Conservation (phyloP, 2,329 filamentous ascomycete species). For the Paecilomyces niveus region DNA sequence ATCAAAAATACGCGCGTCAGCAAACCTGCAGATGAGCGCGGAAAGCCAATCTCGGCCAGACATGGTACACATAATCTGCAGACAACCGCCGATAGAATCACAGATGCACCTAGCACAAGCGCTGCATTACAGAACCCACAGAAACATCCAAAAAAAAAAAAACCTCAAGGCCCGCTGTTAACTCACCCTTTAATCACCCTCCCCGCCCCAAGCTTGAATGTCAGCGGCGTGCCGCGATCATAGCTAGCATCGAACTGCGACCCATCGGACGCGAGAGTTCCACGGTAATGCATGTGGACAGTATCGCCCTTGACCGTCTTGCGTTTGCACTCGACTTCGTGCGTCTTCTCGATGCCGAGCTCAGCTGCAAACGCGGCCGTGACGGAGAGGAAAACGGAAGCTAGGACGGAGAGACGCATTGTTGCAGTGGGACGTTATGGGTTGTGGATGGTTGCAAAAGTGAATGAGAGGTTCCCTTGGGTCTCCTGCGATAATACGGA, state of each 20-base stretch:
- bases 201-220: constrained; percentile 70
- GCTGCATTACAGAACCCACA: not conserved
- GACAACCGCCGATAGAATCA: not conserved
- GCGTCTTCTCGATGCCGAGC: constrained; percentile 71
- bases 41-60: not conserved
- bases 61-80: not conserved
- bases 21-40: not conserved
- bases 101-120: not conserved
- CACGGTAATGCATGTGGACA: constrained; percentile 81
- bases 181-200: constrained; percentile 83
- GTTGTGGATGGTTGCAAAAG: not conserved
- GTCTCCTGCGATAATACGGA: not conserved
- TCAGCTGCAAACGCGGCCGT: constrained; percentile 41
- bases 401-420: constrained; percentile 40
- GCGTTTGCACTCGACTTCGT: constrained; percentile 68
- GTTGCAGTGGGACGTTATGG: constrained; percentile 1
- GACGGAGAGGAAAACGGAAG: constrained; percentile 38
- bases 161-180: not conserved
- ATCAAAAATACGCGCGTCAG: constrained; percentile 8
- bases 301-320: constrained; percentile 70
- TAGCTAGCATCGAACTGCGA: constrained; percentile 79
- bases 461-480: not conserved
- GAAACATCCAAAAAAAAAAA: not conserved
- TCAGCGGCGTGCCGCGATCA: constrained; percentile 67
- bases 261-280: constrained; percentile 67